These are phyloP conservation scores for Zygosaccharomyces sapae DNA, from an alignment of 1,139 yeast species.

Conservation along the genomic window DNA sequence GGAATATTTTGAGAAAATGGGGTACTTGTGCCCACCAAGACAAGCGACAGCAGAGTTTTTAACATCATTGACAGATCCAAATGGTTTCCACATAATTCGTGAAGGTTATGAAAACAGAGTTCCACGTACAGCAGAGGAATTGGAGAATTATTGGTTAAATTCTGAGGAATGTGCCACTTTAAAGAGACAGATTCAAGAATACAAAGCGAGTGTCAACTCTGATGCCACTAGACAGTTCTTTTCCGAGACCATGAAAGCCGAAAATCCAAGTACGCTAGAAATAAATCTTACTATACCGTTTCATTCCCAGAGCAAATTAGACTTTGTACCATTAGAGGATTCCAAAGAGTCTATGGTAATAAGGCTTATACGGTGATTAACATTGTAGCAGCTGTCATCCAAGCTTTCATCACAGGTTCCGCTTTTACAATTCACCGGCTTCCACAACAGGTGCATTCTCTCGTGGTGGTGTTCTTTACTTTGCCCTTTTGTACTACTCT, in stretches of 20 bases:
- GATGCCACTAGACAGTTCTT: slow-evolving; percentile 41
- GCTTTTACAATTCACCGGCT: slow-evolving; percentile 45
- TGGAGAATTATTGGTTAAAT: slow-evolving; percentile 58
- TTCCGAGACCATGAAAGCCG: slow-evolving; percentile 41
- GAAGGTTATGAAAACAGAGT: slow-evolving; percentile 42
- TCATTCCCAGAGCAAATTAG: slow-evolving; percentile 37
- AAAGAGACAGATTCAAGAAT: slow-evolving; percentile 44
- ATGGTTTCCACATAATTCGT: neutral
- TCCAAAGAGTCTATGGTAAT: slow-evolving; percentile 46
- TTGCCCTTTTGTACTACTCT: slow-evolving; percentile 46
- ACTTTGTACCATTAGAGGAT: slow-evolving; percentile 42
- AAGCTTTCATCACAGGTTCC: slow-evolving; percentile 49
- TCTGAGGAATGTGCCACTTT: slow-evolving; percentile 46
- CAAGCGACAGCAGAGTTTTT: slow-evolving; percentile 48
- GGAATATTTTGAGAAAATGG: slow-evolving; percentile 39
- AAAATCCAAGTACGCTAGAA: slow-evolving; percentile 40
- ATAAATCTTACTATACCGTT: slow-evolving; percentile 33
- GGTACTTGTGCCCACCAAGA: slow-evolving; percentile 48
- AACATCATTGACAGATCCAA: slow-evolving; percentile 38
- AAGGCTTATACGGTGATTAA: slow-evolving; percentile 44
- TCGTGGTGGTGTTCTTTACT: slow-evolving; percentile 50
- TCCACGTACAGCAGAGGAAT: slow-evolving; percentile 62
- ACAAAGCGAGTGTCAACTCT: slow-evolving; percentile 40
- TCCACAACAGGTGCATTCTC: slow-evolving; percentile 47
- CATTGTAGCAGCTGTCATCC: slow-evolving; percentile 43